Evolutionary conservation across 2,329 filamentous ascomycete genomes (phyloP), one percentile per base, ranked within the genome.

Genomic region (Scopulariopsis brevicaulis): DNA sequence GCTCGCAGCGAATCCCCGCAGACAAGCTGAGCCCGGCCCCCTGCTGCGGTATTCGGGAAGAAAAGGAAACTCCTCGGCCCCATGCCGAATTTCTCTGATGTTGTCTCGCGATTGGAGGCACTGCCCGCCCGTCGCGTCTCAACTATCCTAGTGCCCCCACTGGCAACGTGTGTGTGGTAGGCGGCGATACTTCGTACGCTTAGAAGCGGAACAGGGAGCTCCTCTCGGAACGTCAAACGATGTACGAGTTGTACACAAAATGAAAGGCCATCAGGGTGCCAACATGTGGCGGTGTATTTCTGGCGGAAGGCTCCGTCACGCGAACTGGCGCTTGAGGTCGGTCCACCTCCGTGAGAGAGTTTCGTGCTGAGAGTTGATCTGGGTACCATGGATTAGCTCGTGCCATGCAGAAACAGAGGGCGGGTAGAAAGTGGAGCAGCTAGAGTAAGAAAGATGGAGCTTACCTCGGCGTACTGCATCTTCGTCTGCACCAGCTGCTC

Each of bases 401-500:
- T 11, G 22, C 20, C n/a, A n/a, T 50, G 20, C 6, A 11, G 2
- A 24, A 22, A 22, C 37, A 15, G 40, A 8, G 8, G 8, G 28
- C 28, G 28, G 28, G 28, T 32, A 32, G 14, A 46, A 7, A 18
- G 25, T 22, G 55, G 18, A 3, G 32, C 60, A 46, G 58, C 55
- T 15, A 28, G 8, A 43, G 48, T 40, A 37, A n/a, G 46, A 58
- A 25, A 54, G 52, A n/a, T 35, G n/a, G 53, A 56, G 77, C 86
- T 77, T 79, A 96, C 93, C 85, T 96, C 90, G 58, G 94, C 94
- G 75, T 92, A 91, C 67, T 84, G 83, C 89, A 99, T 88, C 80
- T 99, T 99, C 1, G 91, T 94, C 68, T 87, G 84, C 62, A 99
- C 93, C 63, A 99, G 76, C 70, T 91, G 85, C 71, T 92, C 89